These are phyloP conservation scores for Fusarium sp. DNA, from an alignment of 2,329 filamentous ascomycete species.

Conservation along the genomic window DNA sequence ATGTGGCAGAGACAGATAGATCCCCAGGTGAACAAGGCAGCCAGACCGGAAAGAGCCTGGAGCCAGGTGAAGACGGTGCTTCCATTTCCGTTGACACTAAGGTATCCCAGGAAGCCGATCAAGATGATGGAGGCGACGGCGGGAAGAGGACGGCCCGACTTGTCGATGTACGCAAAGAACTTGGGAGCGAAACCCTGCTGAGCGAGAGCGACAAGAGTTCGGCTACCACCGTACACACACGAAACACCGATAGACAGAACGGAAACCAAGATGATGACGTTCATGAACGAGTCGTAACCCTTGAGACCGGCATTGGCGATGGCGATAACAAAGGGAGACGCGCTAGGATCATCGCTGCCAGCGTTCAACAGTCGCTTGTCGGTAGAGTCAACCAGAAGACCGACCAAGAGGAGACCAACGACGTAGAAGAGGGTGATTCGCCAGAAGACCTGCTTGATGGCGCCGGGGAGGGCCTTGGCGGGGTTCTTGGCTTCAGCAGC, in stretches of 20 bases:
- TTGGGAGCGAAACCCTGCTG: constrained; percentile 70
- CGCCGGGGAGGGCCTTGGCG: constrained; percentile 79
- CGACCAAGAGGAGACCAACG: constrained; percentile 64
- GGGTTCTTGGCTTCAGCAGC: constrained; percentile 79
- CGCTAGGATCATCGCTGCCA: constrained; percentile 51
- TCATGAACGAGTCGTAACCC: constrained; percentile 69
- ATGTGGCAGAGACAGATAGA: constrained; percentile 78
- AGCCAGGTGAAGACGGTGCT: constrained; percentile 73
- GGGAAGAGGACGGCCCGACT: constrained; percentile 66
- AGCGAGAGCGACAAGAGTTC: constrained; percentile 69
- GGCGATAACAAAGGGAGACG: constrained; percentile 70
- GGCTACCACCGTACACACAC: constrained; percentile 69
- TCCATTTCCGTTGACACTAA: constrained; percentile 59
- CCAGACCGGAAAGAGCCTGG: constrained; percentile 72
- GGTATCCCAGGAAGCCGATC: constrained; percentile 64
- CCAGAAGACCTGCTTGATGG: constrained; percentile 83
- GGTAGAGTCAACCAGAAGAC: constrained; percentile 61
- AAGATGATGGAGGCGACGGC: constrained; percentile 61
- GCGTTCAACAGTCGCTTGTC: constrained; percentile 63
- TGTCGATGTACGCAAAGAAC: constrained; percentile 69
- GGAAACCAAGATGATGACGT: constrained; percentile 69
- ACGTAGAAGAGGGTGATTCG: constrained; percentile 69
- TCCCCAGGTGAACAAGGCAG: constrained; percentile 76
- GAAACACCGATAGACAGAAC: constrained; percentile 71
- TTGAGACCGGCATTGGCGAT: constrained; percentile 64